Percentiles rank a stretch among this genome's conserved stretches.
Conservation (phyloP, 352 stramenopile genomes). For the Hyaloperonospora brassicae region DNA sequence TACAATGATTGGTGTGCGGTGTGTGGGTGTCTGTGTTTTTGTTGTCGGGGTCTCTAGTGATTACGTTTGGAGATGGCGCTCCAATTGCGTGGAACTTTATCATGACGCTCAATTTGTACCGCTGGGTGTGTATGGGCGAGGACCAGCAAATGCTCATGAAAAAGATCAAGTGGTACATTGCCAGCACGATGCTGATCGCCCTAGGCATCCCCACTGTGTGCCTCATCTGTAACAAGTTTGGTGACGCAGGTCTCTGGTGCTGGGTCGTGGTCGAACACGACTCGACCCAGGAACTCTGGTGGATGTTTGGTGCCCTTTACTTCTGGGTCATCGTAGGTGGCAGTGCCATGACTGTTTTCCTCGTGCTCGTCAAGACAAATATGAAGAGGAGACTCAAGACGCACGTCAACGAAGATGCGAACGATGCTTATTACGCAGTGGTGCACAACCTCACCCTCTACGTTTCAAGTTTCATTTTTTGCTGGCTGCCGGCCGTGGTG, state of each 20-base stretch:
- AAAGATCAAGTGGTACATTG: conserved; percentile 78
- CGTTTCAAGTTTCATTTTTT: conserved; percentile 74
- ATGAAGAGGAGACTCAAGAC: conserved; percentile 63
- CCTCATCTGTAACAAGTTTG: conserved; percentile 54
- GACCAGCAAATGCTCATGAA: conserved; percentile 79
- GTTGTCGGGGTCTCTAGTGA: conserved; percentile 33
- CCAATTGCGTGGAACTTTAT: conserved; percentile 82
- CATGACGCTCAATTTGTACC: conserved; percentile 77
- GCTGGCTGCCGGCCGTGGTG: conserved; percentile 59
- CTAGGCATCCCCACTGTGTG: conserved; percentile 44
- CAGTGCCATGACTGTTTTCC: conserved; percentile 44
- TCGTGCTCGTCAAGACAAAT: conserved; percentile 74
- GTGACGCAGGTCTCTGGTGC: conserved; percentile 66
- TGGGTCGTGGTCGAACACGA: conserved; percentile 55
- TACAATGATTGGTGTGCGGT: neutral
- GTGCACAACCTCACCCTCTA: conserved; percentile 81
- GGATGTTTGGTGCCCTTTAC: conserved; percentile 68
- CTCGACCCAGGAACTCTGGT: conserved; percentile 47
- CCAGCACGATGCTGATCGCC: conserved; percentile 49
- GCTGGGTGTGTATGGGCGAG: conserved; percentile 74
- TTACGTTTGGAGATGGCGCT: conserved; percentile 65
- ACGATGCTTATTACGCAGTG: conserved; percentile 69
- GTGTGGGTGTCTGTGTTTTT: neutral
- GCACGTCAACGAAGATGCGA: conserved; percentile 68
- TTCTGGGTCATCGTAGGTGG: conserved; percentile 64